A percentile compares a stretch with the other conserved stretches of the same genome.
phyloP scores from a whole-genome alignment of 2,329 filamentous ascomycete genomes.

The Neonectria neomacrospora region DNA sequence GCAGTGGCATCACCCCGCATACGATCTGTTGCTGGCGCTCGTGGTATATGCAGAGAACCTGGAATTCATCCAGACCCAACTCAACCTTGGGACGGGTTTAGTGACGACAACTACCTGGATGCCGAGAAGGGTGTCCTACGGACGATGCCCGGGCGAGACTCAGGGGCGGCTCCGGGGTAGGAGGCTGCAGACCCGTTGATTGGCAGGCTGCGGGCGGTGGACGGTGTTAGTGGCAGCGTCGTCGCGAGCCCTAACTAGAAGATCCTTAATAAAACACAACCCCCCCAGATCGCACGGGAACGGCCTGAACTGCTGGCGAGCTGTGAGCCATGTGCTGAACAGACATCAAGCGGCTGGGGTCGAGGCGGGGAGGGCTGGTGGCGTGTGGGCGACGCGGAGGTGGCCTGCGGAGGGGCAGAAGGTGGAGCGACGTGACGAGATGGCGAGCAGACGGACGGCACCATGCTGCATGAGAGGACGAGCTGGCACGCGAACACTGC shows the following conservation, averaged over 20 bases:
- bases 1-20: conserved; percentile 35
- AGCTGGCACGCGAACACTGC: conserved; percentile 16
- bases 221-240: conserved; percentile 9
- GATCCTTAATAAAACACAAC: no score
- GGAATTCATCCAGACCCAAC: background rate
- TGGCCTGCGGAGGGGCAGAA: conserved; percentile 22
- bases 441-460: conserved; percentile 19
- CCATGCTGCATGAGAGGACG: conserved; percentile 21
- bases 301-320: conserved; percentile 16
- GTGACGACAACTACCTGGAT: conserved; percentile 23
- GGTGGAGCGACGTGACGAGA: conserved; percentile 24
- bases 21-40: conserved; percentile 26
- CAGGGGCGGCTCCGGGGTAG: conserved; percentile 39
- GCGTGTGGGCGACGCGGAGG: conserved; percentile 23
- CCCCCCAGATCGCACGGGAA: conserved; percentile 11
- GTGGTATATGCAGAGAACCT: conserved; percentile 31
- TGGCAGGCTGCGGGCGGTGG: conserved; percentile 3
- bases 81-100: conserved; percentile 19
- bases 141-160: conserved; percentile 24
- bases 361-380: conserved; percentile 9
- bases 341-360: conserved; percentile 3
- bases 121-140: conserved; percentile 21
- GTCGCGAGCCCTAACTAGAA: background rate
- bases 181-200: conserved; percentile 7
- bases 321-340: conserved; percentile 24